phyloP scores from a whole-genome alignment of 1,284 basidiomycete species.

The Hemileia vastatrix region DNA sequence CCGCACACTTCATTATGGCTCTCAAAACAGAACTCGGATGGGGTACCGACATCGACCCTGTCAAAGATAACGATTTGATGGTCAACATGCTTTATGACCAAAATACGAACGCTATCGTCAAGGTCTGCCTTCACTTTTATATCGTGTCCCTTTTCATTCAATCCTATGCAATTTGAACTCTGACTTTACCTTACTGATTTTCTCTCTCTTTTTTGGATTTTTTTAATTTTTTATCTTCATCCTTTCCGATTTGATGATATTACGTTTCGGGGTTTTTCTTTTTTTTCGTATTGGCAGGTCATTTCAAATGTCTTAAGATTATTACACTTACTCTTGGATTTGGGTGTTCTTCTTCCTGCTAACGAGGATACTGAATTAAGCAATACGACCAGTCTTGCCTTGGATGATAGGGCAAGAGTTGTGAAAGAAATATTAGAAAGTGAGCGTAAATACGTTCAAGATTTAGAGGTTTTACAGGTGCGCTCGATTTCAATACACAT shows the following conservation, averaged over 20 bases:
- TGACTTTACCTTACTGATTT: too few species aligned
- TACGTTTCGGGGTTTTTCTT: too few species aligned
- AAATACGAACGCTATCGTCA: constrained; percentile 87
- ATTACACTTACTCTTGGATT: constrained; percentile 9
- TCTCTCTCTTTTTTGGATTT: background rate
- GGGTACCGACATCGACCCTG: constrained; percentile 31
- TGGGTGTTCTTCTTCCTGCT: constrained; percentile 22
- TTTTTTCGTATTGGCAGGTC: constrained; percentile 8
- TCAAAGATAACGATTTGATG: constrained; percentile 47
- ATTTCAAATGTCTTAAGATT: constrained; percentile 22
- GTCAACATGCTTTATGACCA: constrained; percentile 70
- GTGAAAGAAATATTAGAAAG: constrained; percentile 81
- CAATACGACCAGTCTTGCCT: constrained; percentile 11
- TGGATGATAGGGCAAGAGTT: constrained; percentile 62
- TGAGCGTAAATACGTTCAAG: constrained; percentile 95
- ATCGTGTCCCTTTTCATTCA: background rate
- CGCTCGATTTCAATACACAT: constrained; percentile 34
- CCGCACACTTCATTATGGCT: constrained; percentile 52
- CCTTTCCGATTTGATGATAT: too few species aligned
- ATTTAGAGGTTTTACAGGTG: constrained; percentile 92
- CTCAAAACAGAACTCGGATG: constrained; percentile 49
- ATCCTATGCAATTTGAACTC: background rate
- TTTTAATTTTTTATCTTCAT: too few species aligned
- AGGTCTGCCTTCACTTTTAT: constrained; percentile 52
- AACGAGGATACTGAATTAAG: constrained; percentile 30